Conservation (phyloP, 192 early-diverging fungal species). For the Rhizophlyctis rosea region DNA sequence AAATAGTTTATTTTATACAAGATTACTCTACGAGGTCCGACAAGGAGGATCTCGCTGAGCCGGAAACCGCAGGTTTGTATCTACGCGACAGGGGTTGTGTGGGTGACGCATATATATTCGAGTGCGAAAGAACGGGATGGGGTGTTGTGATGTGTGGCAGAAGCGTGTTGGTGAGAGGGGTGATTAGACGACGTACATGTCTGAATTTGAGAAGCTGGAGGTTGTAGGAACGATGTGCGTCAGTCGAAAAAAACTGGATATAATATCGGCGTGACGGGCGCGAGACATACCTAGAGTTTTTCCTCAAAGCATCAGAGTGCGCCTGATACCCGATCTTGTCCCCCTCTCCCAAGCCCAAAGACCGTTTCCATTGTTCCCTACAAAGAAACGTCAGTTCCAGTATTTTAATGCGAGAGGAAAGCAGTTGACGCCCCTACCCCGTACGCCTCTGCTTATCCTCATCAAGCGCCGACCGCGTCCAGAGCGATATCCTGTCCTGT, state of each 20-base stretch:
- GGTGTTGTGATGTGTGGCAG: too few relatives aligned
- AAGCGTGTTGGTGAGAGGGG: too few relatives aligned
- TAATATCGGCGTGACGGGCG: background rate
- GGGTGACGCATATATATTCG: too few relatives aligned
- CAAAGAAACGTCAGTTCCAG: background rate
- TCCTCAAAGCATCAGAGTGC: constrained; percentile 36
- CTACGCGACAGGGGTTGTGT: too few relatives aligned
- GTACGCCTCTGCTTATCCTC: constrained; percentile 8
- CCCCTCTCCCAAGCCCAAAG: constrained; percentile 16
- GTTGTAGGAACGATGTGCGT: background rate
- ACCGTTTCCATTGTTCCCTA: constrained; percentile 33
- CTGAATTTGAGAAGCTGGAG: constrained; percentile 19
- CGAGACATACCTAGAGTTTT: constrained; percentile 23
- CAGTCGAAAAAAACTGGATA: background rate
- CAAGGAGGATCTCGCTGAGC: too few relatives aligned
- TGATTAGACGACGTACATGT: constrained; percentile 23
- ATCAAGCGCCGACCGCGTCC: constrained; percentile 47
- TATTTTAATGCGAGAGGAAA: constrained; percentile 6
- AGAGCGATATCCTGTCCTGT: constrained; percentile 81
- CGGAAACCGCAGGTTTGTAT: too few relatives aligned
- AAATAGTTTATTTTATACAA: too few relatives aligned
- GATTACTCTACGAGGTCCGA: too few relatives aligned
- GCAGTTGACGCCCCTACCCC: constrained; percentile 12
- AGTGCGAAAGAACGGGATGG: too few relatives aligned
- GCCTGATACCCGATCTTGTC: constrained; percentile 41